phyloP scores from a whole-genome alignment of 495 filamentous ascomycete species.

The Schizothecium vesticola region DNA sequence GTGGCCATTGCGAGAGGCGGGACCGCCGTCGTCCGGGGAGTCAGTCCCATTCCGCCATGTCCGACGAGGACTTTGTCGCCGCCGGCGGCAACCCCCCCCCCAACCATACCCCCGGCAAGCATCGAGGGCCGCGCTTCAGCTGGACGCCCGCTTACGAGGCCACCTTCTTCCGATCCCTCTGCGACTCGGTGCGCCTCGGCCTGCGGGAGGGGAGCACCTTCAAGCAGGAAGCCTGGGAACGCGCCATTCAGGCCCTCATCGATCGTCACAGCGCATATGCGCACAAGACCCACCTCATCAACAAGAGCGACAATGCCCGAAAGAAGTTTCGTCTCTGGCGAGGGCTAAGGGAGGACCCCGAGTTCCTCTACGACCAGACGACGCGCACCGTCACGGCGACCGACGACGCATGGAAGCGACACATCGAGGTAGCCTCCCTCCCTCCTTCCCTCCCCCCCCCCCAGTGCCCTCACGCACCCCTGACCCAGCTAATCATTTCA shows the following conservation, averaged over 20 bases:
- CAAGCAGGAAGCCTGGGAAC: constrained; percentile 49
- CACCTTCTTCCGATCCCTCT: constrained; percentile 47
- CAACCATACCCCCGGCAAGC: constrained; percentile 28
- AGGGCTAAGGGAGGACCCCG: constrained; percentile 45
- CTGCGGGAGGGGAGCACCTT: constrained; percentile 48
- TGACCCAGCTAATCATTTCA: constrained; percentile 5
- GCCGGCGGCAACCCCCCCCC: constrained; percentile 14
- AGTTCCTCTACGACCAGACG: constrained; percentile 41
- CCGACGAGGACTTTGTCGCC: constrained; percentile 29
- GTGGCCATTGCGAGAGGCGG: neutral
- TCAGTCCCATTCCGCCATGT: constrained; percentile 22
- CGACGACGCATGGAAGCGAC: constrained; percentile 45
- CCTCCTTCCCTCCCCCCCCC: neutral
- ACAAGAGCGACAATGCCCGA: constrained; percentile 50
- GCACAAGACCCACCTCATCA: constrained; percentile 48
- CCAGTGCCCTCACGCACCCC: no score
- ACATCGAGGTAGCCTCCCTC: constrained; percentile 36
- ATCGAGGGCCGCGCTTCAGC: constrained; percentile 46
- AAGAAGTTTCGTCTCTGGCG: constrained; percentile 52
- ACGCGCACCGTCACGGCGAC: constrained; percentile 41
- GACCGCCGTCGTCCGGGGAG: neutral
- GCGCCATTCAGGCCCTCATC: constrained; percentile 41
- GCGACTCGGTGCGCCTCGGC: constrained; percentile 44
- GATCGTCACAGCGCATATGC: constrained; percentile 43
- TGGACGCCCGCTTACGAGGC: constrained; percentile 46